phyloP scores from a whole-genome alignment of 345 rosid species.

The Eucalyptus tenuipes region DNA sequence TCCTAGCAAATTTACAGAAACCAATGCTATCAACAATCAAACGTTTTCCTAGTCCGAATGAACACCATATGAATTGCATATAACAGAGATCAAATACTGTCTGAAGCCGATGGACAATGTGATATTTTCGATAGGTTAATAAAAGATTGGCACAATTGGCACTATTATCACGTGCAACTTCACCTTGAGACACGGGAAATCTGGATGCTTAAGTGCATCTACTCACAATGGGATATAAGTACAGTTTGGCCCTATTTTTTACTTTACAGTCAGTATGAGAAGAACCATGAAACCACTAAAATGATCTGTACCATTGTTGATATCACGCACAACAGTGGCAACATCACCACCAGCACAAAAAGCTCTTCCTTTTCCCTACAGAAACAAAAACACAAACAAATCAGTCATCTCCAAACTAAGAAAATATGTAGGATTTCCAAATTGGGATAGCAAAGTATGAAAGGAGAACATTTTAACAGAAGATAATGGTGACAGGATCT shows the following conservation, averaged over 20 bases:
- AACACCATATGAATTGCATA: neutral
- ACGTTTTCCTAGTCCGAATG: neutral
- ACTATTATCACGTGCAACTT: neutral
- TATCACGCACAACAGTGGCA: neutral
- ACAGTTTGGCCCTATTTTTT: neutral
- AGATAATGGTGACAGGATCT: too few species aligned
- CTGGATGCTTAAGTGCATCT: neutral
- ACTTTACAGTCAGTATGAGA: neutral
- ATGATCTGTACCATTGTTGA: neutral
- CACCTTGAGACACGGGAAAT: neutral
- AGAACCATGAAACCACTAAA: neutral
- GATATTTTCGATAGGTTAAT: neutral
- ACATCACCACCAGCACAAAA: too few species aligned
- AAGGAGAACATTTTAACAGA: too few species aligned
- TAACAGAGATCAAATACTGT: neutral
- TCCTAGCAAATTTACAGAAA: constrained; percentile 9
- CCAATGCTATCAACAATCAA: neutral
- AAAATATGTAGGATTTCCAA: too few species aligned
- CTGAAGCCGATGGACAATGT: neutral
- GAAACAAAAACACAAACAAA: too few species aligned
- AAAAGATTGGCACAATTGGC: neutral
- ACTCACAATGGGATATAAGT: neutral
- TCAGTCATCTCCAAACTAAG: too few species aligned
- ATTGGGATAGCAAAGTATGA: too few species aligned
- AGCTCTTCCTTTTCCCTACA: neutral